Percentiles rank a stretch among this genome's conserved stretches.
Evolutionary conservation across 2,329 filamentous ascomycete genomes (phyloP).

Genomic region (Didymella glomerata): DNA sequence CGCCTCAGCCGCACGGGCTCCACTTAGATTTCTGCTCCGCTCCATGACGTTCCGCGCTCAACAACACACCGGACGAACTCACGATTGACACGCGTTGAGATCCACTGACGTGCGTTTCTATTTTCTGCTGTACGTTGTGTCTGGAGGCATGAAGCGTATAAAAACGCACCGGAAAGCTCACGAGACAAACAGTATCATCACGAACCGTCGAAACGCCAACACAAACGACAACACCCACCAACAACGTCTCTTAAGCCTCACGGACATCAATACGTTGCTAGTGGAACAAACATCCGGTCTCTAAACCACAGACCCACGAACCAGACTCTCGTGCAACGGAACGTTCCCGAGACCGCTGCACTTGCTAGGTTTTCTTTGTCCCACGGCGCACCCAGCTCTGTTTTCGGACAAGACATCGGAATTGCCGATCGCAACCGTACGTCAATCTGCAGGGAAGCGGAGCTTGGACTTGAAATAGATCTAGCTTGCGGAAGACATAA

Average conservation of each 20-base stretch:
- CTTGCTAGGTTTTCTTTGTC: constrained; percentile 28
- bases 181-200: constrained; percentile 6
- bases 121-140: constrained; percentile 12
- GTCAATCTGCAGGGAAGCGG: constrained; percentile 21
- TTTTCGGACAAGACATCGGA: constrained; percentile 25
- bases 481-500: constrained; percentile 13
- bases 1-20: constrained; percentile 26
- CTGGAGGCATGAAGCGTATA: constrained; percentile 11
- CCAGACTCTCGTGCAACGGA: constrained; percentile 10
- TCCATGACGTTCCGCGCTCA: constrained; percentile 22
- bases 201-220: constrained; percentile 3
- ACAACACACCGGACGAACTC: constrained; percentile 1
- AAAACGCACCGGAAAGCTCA: background rate
- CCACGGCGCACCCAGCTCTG: constrained; percentile 25
- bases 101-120: constrained; percentile 19
- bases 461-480: constrained; percentile 23
- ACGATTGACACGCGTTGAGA: constrained; percentile 19
- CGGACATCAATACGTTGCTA: constrained; percentile 7
- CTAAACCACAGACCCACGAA: background rate
- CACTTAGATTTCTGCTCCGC: constrained; percentile 11
- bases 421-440: constrained; percentile 24
- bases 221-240: constrained; percentile 3
- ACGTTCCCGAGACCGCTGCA: constrained; percentile 5
- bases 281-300: background rate
- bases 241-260: constrained; percentile 10